These are phyloP conservation scores for Hondaea fermentalgiana DNA, from an alignment of 108 stramenopile genomes.

Conservation along the genomic window DNA sequence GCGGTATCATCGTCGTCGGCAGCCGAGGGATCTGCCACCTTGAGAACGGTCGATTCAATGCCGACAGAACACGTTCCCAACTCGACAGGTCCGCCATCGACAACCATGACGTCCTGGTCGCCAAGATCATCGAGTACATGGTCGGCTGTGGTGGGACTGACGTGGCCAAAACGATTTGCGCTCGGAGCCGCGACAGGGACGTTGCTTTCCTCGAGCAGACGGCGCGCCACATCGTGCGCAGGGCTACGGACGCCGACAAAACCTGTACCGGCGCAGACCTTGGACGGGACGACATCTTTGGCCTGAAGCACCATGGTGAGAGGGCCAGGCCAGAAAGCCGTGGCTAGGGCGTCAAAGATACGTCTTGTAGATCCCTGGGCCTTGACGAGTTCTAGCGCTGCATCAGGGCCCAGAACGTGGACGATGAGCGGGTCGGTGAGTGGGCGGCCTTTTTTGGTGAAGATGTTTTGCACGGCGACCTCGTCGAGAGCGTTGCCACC, in stretches of 20 bases:
- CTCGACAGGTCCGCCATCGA: slow-evolving; percentile 25
- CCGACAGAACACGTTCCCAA: slow-evolving; percentile 37
- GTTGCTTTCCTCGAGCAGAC: slow-evolving; percentile 59
- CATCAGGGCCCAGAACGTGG: slow-evolving; percentile 62
- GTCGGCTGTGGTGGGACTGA: slow-evolving; percentile 75
- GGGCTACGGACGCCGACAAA: slow-evolving; percentile 92
- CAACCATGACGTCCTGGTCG: slow-evolving; percentile 58
- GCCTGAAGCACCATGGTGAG: slow-evolving; percentile 78
- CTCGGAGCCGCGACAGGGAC: slow-evolving; percentile 94
- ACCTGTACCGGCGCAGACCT: slow-evolving; percentile 59
- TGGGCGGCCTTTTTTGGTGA: slow-evolving; percentile 82
- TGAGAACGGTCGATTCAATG: slow-evolving; percentile 58
- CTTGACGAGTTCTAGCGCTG: slow-evolving; percentile 58
- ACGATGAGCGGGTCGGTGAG: slow-evolving; percentile 89
- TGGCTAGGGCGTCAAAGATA: background rate
- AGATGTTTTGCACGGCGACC: slow-evolving; percentile 69
- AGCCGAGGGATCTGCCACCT: slow-evolving; percentile 9
- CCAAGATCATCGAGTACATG: slow-evolving; percentile 91
- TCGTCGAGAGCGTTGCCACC: slow-evolving; percentile 88
- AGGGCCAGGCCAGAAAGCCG: slow-evolving; percentile 68
- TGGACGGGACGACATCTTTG: slow-evolving; percentile 40
- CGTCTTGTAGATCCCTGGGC: background rate
- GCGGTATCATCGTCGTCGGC: background rate
- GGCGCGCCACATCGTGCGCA: slow-evolving; percentile 69
- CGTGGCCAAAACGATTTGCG: slow-evolving; percentile 96